These are phyloP conservation scores for Umbelopsis ramanniana DNA, from an alignment of 192 early-diverging fungal genomes.

Conservation along the genomic window DNA sequence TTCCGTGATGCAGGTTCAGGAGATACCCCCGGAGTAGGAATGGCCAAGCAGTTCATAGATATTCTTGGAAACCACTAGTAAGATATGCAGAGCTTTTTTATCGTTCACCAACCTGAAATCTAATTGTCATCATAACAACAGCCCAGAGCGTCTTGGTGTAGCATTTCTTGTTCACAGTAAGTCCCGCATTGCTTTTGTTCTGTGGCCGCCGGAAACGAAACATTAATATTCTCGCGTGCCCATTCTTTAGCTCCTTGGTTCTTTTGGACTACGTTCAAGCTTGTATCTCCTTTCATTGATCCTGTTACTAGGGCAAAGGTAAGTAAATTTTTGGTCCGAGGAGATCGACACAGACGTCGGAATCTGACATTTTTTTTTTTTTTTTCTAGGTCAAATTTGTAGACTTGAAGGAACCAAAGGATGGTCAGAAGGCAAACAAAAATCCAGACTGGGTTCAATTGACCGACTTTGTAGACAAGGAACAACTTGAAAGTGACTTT, in stretches of 20 bases:
- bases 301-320: constrained; percentile 81
- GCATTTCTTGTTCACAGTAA: constrained; percentile 25
- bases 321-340: constrained; percentile 64
- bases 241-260: constrained; percentile 70
- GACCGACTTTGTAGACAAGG: constrained; percentile 19
- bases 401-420: constrained; percentile 20
- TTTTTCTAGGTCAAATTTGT: constrained; percentile 31
- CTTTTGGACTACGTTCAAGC: constrained; percentile 78
- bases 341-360: background rate
- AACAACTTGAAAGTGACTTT: constrained; percentile 32
- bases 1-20: constrained; percentile 66
- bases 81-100: constrained; percentile 62
- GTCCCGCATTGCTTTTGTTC: background rate
- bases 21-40: constrained; percentile 69
- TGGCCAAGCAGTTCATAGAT: constrained; percentile 76
- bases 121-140: background rate
- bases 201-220: background rate
- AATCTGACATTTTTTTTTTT: background rate
- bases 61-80: constrained; percentile 87
- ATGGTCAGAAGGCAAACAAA: constrained; percentile 17
- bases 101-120: background rate
- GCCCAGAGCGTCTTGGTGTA: constrained; percentile 12
- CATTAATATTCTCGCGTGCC: background rate
- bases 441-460: constrained; percentile 25
- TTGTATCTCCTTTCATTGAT: constrained; percentile 87